A percentile compares a stretch with the other conserved stretches of the same genome.
phyloP scores from a whole-genome alignment of 495 filamentous ascomycete genomes.

The Penicillium waksmanii region DNA sequence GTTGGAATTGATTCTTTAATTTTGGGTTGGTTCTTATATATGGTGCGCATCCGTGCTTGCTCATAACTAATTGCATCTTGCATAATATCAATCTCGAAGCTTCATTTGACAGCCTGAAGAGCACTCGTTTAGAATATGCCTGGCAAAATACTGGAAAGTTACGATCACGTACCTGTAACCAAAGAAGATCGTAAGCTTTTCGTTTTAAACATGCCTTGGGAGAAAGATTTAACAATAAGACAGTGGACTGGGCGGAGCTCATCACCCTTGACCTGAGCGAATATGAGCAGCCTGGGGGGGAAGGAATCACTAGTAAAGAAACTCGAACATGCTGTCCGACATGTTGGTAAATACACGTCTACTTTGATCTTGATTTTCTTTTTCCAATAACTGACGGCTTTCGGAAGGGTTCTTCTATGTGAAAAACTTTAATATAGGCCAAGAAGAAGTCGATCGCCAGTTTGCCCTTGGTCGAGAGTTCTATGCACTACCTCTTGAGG shows the following conservation, averaged over 20 bases:
- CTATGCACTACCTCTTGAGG: conserved; percentile 57
- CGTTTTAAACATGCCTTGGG: background rate
- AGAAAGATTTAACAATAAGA: conserved; percentile 11
- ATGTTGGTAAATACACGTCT: conserved; percentile 44
- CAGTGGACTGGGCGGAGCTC: conserved; percentile 60
- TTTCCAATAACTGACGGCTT: background rate
- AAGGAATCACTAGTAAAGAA: conserved; percentile 58
- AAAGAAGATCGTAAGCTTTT: conserved; percentile 45
- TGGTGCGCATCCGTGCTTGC: conserved; percentile 4
- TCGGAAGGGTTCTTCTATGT: conserved; percentile 57
- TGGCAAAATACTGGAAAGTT: conserved; percentile 45
- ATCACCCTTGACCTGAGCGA: conserved; percentile 56
- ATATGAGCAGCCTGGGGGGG: conserved; percentile 53
- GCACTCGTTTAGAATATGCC: conserved; percentile 36
- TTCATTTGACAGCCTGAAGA: background rate
- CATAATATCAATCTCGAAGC: background rate
- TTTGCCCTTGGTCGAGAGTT: conserved; percentile 59
- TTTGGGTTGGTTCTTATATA: conserved; percentile 7
- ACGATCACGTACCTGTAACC: conserved; percentile 53
- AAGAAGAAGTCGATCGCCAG: conserved; percentile 60
- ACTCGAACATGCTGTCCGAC: conserved; percentile 59
- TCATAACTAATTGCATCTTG: background rate
- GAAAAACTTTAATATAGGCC: conserved; percentile 55
- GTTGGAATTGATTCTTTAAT: conserved; percentile 5
- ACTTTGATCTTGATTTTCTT: background rate